Base-by-base conservation (phyloP, 306 rosid genomes). In the Quercus suber region DNA sequence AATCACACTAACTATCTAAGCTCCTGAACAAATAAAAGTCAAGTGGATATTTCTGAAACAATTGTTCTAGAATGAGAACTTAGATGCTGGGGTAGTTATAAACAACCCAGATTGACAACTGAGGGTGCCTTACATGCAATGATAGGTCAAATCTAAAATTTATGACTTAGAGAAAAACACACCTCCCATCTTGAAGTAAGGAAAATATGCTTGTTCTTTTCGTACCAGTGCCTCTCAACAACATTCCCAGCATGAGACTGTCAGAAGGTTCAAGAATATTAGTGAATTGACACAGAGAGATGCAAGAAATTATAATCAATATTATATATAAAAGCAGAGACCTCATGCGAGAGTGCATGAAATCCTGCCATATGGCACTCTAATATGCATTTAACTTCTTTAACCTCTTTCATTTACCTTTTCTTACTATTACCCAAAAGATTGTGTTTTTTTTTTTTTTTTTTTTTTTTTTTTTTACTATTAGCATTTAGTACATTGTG, bases 171-270 rank as follows among this genome's bases (percentile, higher is more conserved):
- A 80, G 82, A 83, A 64, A 63, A 63, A 71, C 49, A 21, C 57
- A 91, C 99, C 97, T 95, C 99, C 99, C 98, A 95, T 92, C 98
- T 95, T 74, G 99, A 95, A 80, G 99, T 97, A 58, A 97, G 99
- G 82, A 95, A 95, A 65, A 95, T 95, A 82, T 92, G 99, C 88
- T 95, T 95, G 89, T 95, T 95, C 92, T 92, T 95, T 84, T 95
- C 99, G 76, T 92, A 95, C 99, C 99, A 95, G 78, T 95, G 99
- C 89, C 97, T 89, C 88, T 92, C 97, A 23, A 92, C 99, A 75
- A 95, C 99, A 76, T 95, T 95, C 73, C 99, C 99, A 64, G 99
- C 99, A 89, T 95, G 99, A 71, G 99, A 95, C 99, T 95, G 90
- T 73, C 43, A 64, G 67, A 63, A 73, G 28, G 61, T 5, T 57